Evolutionary conservation across 805 yeast species (phyloP), one percentile per base, ranked within the genome.

Genomic region (Starmerella floris): DNA sequence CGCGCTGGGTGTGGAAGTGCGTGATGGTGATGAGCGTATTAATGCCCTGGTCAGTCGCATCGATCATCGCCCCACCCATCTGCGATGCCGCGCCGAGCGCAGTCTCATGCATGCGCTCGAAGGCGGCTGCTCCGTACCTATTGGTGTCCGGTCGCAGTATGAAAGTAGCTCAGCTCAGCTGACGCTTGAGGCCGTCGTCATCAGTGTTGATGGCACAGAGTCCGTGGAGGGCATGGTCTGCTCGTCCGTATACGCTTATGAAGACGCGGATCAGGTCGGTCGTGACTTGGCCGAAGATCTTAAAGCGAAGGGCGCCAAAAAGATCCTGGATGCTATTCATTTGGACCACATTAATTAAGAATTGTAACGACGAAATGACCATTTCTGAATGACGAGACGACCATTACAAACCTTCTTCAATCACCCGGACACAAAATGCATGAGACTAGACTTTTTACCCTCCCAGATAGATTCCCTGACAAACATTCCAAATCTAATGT

Each of bases 101-200:
- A 68, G 88, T 5, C 64, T 91, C 48, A 74, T 91, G 83, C 72
- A 88, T 61, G 70, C 80, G 21, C 70, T 91, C 46, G 97, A 91
- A 65, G 98, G 97, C 48, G 98, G 98, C 8, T 91, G 98, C 63
- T 83, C 95, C 1, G 96, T 91, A 16, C 98, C 98, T 5, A 82
- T 91, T 51, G 98, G 98, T 40, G 95, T 84, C 23, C 72, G 76
- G 50, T 69, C 85, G n/a, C 50, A 55, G 8, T 80, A 62, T 45
- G 63, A 71, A 50, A 61, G 71, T 41, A 62, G 60, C 19, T 67
- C 76, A 0, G 62, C 68, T 30, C 51, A 50, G 8, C 67, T 85
- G 42, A 55, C 58, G 4, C 62, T 87, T 48, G 73, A 74, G 50
- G 93, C 82, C 5, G 70, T 81, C 30, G 93, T 88, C 15, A 80